Evolutionary conservation across 2,329 filamentous ascomycete species (phyloP).

Genomic region (Cladosporium velox): DNA sequence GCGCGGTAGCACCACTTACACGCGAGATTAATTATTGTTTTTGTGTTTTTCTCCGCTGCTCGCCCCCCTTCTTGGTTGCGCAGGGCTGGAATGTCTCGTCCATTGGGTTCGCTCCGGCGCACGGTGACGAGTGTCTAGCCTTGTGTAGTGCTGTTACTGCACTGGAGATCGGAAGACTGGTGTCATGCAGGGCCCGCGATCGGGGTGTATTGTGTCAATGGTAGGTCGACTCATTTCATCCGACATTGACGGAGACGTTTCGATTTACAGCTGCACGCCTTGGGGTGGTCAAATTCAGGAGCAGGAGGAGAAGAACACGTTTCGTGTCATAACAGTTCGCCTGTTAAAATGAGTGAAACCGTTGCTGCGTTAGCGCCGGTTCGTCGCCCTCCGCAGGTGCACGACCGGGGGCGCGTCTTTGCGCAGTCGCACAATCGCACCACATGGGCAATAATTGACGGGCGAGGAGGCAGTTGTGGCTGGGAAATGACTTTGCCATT

Average conservation of each 20-base stretch:
- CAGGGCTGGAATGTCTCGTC: constrained; percentile 20
- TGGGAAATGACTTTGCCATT: not conserved
- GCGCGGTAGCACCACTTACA: not conserved
- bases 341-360: constrained; percentile 18
- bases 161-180: not conserved
- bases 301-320: not conserved
- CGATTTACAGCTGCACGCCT: not conserved
- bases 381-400: not conserved
- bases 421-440: not conserved
- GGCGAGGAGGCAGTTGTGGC: not conserved
- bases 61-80: constrained; percentile 1
- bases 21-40: not conserved
- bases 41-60: too few species aligned
- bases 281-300: not conserved
- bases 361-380: constrained; percentile 18
- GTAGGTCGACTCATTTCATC: not conserved
- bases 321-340: not conserved
- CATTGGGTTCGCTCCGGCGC: not conserved
- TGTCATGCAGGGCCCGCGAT: not conserved
- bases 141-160: not conserved
- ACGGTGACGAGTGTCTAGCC: not conserved
- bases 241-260: not conserved
- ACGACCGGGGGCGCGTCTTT: constrained; percentile 12
- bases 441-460: not conserved
- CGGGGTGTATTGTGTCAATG: not conserved